Evolutionary conservation across 1,139 yeast species (phyloP).

Genomic region (Saccharomyces uvarum): DNA sequence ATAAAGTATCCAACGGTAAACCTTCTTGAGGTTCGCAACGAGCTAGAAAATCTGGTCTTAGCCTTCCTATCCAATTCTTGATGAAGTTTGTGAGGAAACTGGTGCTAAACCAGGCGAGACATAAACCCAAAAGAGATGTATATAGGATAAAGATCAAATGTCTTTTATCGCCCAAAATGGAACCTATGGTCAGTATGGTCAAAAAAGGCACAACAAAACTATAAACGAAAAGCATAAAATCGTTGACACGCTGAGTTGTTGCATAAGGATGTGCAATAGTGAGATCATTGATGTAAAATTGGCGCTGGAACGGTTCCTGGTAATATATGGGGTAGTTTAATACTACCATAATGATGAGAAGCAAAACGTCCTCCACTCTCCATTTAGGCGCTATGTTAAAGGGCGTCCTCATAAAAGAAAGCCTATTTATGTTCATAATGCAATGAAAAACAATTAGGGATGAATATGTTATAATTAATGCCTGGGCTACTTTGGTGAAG

Average conservation of each 20-base stretch:
- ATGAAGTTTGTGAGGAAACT: constrained; percentile 55
- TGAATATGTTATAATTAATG: too few relatives aligned
- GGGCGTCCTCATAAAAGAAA: neutral
- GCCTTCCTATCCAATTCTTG: constrained; percentile 68
- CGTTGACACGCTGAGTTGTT: constrained; percentile 51
- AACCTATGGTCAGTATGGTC: constrained; percentile 33
- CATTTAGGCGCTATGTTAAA: constrained; percentile 35
- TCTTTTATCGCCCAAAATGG: constrained; percentile 35
- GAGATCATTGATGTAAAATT: constrained; percentile 50
- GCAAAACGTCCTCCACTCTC: constrained; percentile 52
- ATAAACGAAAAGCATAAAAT: constrained; percentile 33
- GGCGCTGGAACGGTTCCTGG: constrained; percentile 61
- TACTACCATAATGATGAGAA: constrained; percentile 38
- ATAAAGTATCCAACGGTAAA: constrained; percentile 42
- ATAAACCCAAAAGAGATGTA: constrained; percentile 46
- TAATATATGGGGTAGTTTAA: constrained; percentile 40
- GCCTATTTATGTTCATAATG: neutral
- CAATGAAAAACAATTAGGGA: neutral
- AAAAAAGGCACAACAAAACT: constrained; percentile 39
- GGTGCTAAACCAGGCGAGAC: constrained; percentile 45
- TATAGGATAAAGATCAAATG: constrained; percentile 41
- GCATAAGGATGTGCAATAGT: constrained; percentile 70
- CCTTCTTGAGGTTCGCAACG: constrained; percentile 54
- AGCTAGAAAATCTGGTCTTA: constrained; percentile 69
- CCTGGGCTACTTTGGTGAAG: neutral